These are phyloP conservation scores for Ceratocystis cubensis DNA, from an alignment of 2,329 filamentous ascomycete species.

Conservation along the genomic window DNA sequence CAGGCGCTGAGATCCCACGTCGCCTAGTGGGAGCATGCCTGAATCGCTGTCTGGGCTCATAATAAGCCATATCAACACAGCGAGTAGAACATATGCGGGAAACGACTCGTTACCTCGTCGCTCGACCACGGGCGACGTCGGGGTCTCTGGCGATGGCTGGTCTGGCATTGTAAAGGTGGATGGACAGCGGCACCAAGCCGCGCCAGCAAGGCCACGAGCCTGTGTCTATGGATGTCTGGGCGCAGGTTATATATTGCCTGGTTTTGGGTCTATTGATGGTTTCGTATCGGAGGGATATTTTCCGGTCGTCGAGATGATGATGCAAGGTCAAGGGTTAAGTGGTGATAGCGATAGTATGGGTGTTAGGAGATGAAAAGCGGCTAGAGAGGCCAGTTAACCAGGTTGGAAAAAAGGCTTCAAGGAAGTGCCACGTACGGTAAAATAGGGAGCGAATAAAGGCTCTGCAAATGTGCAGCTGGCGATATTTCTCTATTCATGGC, in stretches of 20 bases:
- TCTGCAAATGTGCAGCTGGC: constrained; percentile 2
- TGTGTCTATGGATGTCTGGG: not conserved
- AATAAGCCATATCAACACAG: constrained; percentile 19
- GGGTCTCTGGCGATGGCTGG: not conserved
- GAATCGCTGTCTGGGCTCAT: constrained; percentile 23
- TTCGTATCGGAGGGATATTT: not conserved
- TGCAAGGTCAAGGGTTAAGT: constrained; percentile 2
- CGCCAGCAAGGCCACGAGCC: constrained; percentile 3
- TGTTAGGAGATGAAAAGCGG: not conserved
- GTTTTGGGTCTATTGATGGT: not conserved
- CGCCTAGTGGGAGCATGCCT: constrained; percentile 27
- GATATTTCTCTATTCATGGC: not conserved
- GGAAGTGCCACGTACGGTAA: not conserved
- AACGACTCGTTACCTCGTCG: constrained; percentile 13
- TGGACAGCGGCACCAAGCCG: constrained; percentile 9
- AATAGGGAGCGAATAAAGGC: not conserved
- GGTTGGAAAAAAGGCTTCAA: not conserved
- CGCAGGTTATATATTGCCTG: not conserved
- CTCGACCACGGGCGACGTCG: not conserved
- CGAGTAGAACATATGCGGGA: constrained; percentile 15
- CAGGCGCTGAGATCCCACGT: constrained; percentile 31
- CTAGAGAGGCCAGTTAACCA: not conserved
- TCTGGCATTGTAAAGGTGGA: constrained; percentile 7
- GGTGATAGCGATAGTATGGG: not conserved
- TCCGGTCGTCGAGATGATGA: not conserved